phyloP scores from a whole-genome alignment of 2,329 filamentous ascomycete species.

The Fusarium gaditjirri region DNA sequence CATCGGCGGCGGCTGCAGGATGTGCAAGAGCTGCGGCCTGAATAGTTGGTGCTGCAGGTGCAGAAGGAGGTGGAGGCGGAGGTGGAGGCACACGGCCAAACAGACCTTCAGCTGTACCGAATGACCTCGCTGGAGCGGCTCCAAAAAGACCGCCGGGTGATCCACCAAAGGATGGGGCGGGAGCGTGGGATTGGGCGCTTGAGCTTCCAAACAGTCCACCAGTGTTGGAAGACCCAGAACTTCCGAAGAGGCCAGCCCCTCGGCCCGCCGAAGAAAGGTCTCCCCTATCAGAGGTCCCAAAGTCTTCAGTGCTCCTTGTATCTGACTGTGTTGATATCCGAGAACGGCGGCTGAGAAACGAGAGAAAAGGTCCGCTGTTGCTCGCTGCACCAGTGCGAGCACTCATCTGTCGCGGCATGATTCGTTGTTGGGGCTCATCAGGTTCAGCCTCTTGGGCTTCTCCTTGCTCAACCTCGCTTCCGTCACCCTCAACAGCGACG shows the following conservation, averaged over 20 bases:
- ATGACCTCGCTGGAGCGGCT: background rate
- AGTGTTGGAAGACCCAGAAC: background rate
- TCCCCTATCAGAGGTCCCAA: background rate
- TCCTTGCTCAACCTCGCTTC: background rate
- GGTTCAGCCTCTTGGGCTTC: background rate
- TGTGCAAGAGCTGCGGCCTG: background rate
- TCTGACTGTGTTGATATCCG: no score
- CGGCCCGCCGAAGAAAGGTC: background rate
- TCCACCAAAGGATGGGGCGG: background rate
- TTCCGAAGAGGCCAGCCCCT: background rate
- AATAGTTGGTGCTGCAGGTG: background rate
- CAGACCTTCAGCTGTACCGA: background rate
- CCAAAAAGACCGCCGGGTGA: background rate
- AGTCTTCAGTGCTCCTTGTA: background rate
- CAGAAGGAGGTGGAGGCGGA: background rate
- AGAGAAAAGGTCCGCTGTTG: fast-evolving
- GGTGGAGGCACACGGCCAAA: background rate
- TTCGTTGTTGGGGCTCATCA: fast-evolving
- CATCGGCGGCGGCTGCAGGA: background rate
- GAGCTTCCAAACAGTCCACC: background rate
- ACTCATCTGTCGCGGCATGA: background rate
- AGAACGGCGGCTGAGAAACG: no score
- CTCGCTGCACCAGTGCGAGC: background rate
- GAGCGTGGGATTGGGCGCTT: background rate
- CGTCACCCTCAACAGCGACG: slow-evolving; percentile 68